phyloP scores from a whole-genome alignment of 75 land plant species.

The Selaginella moellendorffii region DNA sequence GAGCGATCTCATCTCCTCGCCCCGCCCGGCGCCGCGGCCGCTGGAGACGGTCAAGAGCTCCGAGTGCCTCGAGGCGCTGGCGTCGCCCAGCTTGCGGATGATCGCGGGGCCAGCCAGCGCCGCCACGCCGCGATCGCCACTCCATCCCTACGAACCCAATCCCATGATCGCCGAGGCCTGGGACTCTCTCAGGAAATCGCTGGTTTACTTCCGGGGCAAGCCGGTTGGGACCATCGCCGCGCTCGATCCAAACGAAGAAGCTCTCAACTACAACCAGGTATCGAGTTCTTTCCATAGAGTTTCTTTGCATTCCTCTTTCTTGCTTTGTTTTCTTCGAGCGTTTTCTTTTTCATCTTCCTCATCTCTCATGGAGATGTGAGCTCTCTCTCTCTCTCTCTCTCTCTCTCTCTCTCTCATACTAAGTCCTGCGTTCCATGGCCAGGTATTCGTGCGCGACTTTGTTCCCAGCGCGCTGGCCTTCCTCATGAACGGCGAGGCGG shows the following conservation, averaged over 20 bases:
- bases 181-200: constrained; percentile 21
- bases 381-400: not conserved
- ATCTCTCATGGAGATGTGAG: not conserved
- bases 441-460: constrained; percentile 84
- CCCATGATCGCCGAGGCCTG: constrained; percentile 19
- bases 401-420: not conserved
- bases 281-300: not conserved
- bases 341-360: too few species aligned
- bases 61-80: constrained; percentile 24
- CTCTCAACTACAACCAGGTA: constrained; percentile 31
- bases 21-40: constrained; percentile 3
- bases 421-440: not conserved
- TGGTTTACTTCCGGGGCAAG: constrained; percentile 21
- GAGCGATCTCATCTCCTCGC: not conserved
- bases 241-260: constrained; percentile 20
- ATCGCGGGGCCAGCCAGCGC: constrained; percentile 24
- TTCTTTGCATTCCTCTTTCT: not conserved
- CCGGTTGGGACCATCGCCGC: constrained; percentile 33
- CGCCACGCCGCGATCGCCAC: not conserved
- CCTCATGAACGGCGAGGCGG: constrained; percentile 81
- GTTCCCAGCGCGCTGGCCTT: constrained; percentile 74
- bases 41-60: constrained; percentile 28
- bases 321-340: too few species aligned
- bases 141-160: constrained; percentile 7
- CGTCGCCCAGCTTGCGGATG: constrained; percentile 36